A percentile compares a stretch with the other conserved stretches of the same genome.
Conservation (phyloP, 257 asterid genomes). For the Penstemon barbatus region DNA sequence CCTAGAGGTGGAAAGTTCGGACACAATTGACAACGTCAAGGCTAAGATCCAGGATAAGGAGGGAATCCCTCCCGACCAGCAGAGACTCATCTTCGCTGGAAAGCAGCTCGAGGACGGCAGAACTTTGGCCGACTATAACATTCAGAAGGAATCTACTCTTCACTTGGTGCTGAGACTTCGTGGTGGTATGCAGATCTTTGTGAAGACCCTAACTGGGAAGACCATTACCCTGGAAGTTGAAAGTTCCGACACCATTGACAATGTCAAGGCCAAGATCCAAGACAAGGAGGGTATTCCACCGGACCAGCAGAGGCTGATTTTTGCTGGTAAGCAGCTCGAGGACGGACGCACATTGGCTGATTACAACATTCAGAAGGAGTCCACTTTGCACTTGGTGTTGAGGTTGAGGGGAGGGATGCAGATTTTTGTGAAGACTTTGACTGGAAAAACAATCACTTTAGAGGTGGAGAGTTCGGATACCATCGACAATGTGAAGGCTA, state of each 20-base stretch:
- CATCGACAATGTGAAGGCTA: slow-evolving; percentile 48
- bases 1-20: slow-evolving; percentile 43
- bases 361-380: slow-evolving; percentile 59
- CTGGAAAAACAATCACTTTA: slow-evolving; percentile 15
- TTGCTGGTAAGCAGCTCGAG: slow-evolving; percentile 37
- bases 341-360: slow-evolving; percentile 53
- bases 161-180: slow-evolving; percentile 35
- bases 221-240: slow-evolving; percentile 46
- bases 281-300: slow-evolving; percentile 45
- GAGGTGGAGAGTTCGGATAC: slow-evolving; percentile 58
- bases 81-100: slow-evolving; percentile 36
- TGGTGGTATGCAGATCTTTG: slow-evolving; percentile 43
- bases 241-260: slow-evolving; percentile 59
- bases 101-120: slow-evolving; percentile 44
- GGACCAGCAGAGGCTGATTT: slow-evolving; percentile 39
- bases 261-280: slow-evolving; percentile 59
- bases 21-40: slow-evolving; percentile 48
- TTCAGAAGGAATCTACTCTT: slow-evolving; percentile 39
- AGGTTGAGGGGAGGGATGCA: slow-evolving; percentile 42
- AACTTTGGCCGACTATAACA: slow-evolving; percentile 40
- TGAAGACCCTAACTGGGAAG: slow-evolving; percentile 35
- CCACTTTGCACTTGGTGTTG: slow-evolving; percentile 52
- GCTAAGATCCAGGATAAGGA: slow-evolving; percentile 45
- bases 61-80: slow-evolving; percentile 40
- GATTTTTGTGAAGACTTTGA: slow-evolving; percentile 13